Evolutionary conservation across 2,329 filamentous ascomycete species (phyloP).

Genomic region (Scedosporium apiospermum): DNA sequence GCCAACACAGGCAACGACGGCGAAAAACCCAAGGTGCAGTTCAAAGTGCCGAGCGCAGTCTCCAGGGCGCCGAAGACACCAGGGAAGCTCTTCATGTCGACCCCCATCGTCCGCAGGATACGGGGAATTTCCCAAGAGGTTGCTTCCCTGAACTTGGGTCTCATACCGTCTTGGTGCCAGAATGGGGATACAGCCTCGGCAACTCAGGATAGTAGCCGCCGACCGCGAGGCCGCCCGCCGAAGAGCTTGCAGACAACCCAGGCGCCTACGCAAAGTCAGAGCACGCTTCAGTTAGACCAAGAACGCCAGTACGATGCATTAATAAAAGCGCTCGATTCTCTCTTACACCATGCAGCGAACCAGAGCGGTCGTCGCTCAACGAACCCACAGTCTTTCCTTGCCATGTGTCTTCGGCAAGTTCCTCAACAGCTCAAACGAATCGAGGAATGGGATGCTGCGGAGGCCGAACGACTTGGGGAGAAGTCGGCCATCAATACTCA

Average conservation of each 20-base stretch:
- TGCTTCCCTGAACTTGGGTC: neutral
- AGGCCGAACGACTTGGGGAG: slow-evolving; percentile 13
- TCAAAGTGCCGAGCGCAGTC: neutral
- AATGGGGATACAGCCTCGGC: neutral
- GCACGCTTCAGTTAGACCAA: neutral
- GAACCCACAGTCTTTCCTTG: slow-evolving; percentile 21
- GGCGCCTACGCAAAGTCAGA: neutral
- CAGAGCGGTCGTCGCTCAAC: neutral
- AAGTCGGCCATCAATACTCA: slow-evolving; percentile 14
- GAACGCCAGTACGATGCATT: slow-evolving; percentile 4
- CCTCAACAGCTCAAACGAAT: slow-evolving; percentile 13
- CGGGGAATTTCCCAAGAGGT: neutral
- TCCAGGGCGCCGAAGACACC: slow-evolving; percentile 1
- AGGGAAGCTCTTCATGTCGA: slow-evolving; percentile 3
- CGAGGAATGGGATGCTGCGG: slow-evolving; percentile 21
- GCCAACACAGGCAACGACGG: neutral
- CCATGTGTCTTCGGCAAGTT: slow-evolving; percentile 23
- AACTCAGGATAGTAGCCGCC: neutral
- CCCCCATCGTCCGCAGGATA: slow-evolving; percentile 1
- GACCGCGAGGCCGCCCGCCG: neutral
- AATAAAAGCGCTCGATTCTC: slow-evolving; percentile 7
- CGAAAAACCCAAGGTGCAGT: neutral
- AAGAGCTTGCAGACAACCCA: neutral
- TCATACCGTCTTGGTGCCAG: neutral
- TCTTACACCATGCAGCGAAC: slow-evolving; percentile 5